phyloP scores from a whole-genome alignment of 2,329 filamentous ascomycete species.

The Colletotrichum coccodes region DNA sequence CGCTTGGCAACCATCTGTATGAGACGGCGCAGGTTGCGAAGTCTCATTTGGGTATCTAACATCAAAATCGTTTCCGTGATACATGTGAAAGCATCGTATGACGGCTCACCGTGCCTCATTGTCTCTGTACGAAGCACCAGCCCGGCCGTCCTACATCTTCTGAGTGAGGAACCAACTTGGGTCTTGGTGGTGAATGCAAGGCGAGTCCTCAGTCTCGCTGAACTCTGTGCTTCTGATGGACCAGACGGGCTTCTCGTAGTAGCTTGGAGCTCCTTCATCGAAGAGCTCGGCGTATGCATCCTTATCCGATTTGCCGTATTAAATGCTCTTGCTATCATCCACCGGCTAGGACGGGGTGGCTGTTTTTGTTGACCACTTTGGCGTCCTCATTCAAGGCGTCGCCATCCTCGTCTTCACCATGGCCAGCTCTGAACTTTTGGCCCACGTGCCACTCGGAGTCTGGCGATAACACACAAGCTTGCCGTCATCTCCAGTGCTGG shows the following conservation, averaged over 20 bases:
- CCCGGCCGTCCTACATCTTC: not conserved
- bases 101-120: not conserved
- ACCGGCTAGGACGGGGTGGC: not conserved
- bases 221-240: not conserved
- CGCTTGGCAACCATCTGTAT: conserved; percentile 8
- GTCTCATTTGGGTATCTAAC: conserved; percentile 26
- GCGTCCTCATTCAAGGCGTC: conserved; percentile 44
- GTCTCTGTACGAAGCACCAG: not conserved
- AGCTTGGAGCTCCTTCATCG: not conserved
- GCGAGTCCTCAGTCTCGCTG: not conserved
- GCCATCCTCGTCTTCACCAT: conserved; percentile 67
- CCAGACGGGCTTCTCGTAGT: not conserved
- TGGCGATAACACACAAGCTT: conserved; percentile 71
- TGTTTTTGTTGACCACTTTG: not conserved
- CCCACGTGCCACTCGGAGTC: conserved; percentile 66
- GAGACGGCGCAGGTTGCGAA: conserved; percentile 11
- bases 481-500: conserved; percentile 82
- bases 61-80: conserved; percentile 9
- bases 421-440: conserved; percentile 68
- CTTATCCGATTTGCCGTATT: not conserved
- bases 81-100: not conserved
- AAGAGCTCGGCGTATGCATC: not conserved
- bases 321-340: not conserved
- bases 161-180: not conserved
- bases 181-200: not conserved